These are phyloP conservation scores for Globisporangium alternatum DNA, from an alignment of 352 stramenopile species.

Conservation along the genomic window DNA sequence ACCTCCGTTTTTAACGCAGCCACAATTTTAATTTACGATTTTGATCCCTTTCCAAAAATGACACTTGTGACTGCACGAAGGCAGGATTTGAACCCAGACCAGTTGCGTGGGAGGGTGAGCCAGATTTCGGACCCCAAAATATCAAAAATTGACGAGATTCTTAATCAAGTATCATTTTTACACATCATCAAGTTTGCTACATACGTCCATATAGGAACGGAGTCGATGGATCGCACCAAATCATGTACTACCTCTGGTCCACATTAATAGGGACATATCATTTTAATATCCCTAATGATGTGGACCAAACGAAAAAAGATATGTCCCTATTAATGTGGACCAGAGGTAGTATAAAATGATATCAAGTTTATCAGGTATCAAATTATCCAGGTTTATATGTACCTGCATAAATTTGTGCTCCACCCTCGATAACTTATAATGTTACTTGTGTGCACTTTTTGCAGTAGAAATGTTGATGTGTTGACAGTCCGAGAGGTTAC, in stretches of 20 bases:
- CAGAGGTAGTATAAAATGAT: too few species aligned
- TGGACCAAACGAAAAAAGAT: too few species aligned
- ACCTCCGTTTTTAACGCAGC: slow-evolving; percentile 1
- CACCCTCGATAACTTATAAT: too few species aligned
- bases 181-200: not conserved
- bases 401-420: too few species aligned
- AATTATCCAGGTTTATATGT: not conserved
- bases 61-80: slow-evolving; percentile 10
- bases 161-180: not conserved
- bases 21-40: not conserved
- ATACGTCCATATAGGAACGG: not conserved
- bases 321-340: too few species aligned
- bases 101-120: slow-evolving; percentile 1
- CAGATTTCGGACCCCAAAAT: not conserved
- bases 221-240: not conserved
- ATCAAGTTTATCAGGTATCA: slow-evolving; percentile 2
- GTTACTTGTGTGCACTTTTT: too few species aligned
- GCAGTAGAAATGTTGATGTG: too few species aligned
- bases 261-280: too few species aligned
- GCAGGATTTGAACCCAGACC: slow-evolving; percentile 6
- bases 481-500: too few species aligned
- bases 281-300: too few species aligned
- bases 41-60: slow-evolving; percentile 3
- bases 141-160: not conserved
- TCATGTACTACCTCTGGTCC: too few species aligned